A percentile compares a stretch with the other conserved stretches of the same genome.
These are phyloP conservation scores for Lasiosphaeriaceae sp. DNA, from an alignment of 495 filamentous ascomycete genomes.

Conservation along the genomic window DNA sequence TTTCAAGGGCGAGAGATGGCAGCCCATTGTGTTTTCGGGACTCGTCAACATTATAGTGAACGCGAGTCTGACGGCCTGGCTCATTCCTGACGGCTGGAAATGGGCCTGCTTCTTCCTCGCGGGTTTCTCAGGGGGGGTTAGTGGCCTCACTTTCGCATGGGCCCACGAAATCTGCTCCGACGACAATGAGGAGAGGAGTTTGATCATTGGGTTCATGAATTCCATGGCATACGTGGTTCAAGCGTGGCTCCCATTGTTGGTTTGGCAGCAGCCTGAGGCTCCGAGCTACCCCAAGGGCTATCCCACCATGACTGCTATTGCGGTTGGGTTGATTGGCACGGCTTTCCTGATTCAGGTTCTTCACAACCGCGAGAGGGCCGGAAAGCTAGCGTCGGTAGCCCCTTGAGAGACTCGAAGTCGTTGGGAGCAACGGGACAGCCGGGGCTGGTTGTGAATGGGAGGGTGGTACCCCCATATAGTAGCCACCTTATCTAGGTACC, in stretches of 20 bases:
- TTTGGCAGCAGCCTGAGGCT: conserved; percentile 47
- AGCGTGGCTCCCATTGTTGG: conserved; percentile 43
- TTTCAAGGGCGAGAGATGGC: conserved; percentile 53
- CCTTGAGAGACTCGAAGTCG: too few species aligned
- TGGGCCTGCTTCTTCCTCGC: conserved; percentile 49
- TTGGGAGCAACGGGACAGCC: too few species aligned
- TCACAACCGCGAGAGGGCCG: conserved; percentile 36
- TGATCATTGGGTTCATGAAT: conserved; percentile 45
- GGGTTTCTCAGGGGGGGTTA: conserved; percentile 33
- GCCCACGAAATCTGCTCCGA: conserved; percentile 50
- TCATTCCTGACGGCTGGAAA: conserved; percentile 41
- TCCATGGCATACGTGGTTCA: conserved; percentile 40
- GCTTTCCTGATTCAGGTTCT: conserved; percentile 36
- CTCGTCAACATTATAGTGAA: conserved; percentile 38
- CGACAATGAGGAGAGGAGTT: conserved; percentile 52
- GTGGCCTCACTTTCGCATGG: conserved; percentile 43
- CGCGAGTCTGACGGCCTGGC: conserved; percentile 38
- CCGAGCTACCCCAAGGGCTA: conserved; percentile 44
- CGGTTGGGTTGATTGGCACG: conserved; percentile 31
- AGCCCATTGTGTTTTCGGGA: conserved; percentile 44
- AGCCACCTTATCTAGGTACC: too few species aligned
- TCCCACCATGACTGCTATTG: conserved; percentile 37
- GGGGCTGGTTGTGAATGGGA: too few species aligned
- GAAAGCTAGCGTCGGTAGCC: conserved; percentile 9
- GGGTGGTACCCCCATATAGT: too few species aligned